Evolutionary conservation across 2,329 filamentous ascomycete species (phyloP), one percentile per base, ranked within the genome.

Genomic region (Huntiella omanensis): DNA sequence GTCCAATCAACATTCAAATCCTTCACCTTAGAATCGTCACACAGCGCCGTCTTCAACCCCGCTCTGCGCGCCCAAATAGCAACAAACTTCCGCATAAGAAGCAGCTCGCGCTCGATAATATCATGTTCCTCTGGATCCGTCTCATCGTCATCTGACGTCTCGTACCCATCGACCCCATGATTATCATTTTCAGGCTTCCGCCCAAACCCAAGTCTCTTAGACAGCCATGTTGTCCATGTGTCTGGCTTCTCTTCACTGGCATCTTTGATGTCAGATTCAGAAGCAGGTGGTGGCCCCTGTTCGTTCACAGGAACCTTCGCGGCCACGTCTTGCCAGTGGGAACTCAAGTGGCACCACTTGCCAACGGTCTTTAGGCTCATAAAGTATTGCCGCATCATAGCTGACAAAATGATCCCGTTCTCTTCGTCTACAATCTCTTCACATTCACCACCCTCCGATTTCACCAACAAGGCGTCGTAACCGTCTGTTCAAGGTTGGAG

Each of bases 331-430:
- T 64, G 62, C 78, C 83, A 92, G 57, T 84, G 77, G 1, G 70
- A 65, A 11, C 78, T 73, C 65, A 82, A 82, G 49, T 76, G 69
- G 50, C 73, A 76, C 86, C 86, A 94, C 55, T 75, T 75, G 13
- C 84, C 83, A 19, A 93, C 64, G 1, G 87, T 80, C 47, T 83
- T 83, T 38, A 93, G 68, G 5, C 78, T 82, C 71, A 93, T 80
- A 61, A 94, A 94, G 61, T 93, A 94, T 58, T 94, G 86, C 10
- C 86, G 75, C 15, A 95, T 68, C 59, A 95, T 78, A 56, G 82
- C 83, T 42, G 81, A 86, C 54, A 94, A 83, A 47, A 94, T 68
- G 12, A 92, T 77, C 3, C 86, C 87, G 53, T 83, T 87, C 58
- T 95, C 86, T 56, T 93, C 85, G 28, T 76, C 77, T 4, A 94